Base-by-base conservation (phyloP, 2,329 filamentous ascomycete species). In the Scortechinia acanthostroma region DNA sequence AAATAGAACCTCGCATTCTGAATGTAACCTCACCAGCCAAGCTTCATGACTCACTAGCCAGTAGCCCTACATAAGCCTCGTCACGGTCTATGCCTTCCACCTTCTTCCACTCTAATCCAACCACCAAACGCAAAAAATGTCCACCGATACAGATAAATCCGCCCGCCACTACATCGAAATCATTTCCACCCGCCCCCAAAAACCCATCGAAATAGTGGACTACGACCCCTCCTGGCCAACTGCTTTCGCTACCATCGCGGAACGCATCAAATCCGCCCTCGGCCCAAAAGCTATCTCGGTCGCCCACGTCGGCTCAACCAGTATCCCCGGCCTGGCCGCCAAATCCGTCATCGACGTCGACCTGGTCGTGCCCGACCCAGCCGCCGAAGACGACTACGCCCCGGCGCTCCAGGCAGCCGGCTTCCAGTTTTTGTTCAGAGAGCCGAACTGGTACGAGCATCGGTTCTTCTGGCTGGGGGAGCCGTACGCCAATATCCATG, bases 261-360 rank as follows among this genome's bases (percentile, higher is more conserved):
- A 53, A 3, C 58, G 58, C 42, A 67, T 71, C 42, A 35, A 51
- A 15, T 48, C 50, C 1, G 66, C 64, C 1, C 55, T 70, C 3
- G 62, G 59, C n/a, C 37, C 52, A 17, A 50, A 64, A 3, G 50
- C 56, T 25, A 49, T 61, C n/a, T 52, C 55, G 19, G 56, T 77
- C 44, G 50, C 58, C 16, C 73, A 77, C 51, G 60, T 68, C 22
- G 74, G 74, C 21, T 75, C 70, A 13, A 77, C 74, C 21, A 70
- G 68, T 43, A 60, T 77, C 4, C 69, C 70, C 0, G 58, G 56
- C 4, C 62, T 77, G 3, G 60, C 69, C 0, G 73, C 74, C 42
- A 77, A 77, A 56, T 59, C 63, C 22, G 57, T 76, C 42, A 71
- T 77, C 42, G 74, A 77, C 52, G 62, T 77, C 21, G 74, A 77